Percentiles rank a stretch among this genome's conserved stretches.
Evolutionary conservation across 768 basidiomycete genomes (phyloP).

Genomic region (Mycena crocata): DNA sequence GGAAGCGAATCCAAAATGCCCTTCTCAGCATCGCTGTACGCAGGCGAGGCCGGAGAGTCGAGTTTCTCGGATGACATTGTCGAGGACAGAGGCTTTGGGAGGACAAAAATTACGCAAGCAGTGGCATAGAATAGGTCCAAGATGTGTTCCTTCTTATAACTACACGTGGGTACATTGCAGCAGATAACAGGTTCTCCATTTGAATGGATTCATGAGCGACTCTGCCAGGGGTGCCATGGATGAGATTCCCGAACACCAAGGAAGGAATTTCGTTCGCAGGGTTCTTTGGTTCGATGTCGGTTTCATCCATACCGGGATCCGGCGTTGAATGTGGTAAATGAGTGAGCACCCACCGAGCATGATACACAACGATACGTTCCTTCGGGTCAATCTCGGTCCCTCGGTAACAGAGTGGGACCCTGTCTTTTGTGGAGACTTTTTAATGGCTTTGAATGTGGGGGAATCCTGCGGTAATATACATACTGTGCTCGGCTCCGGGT

Average conservation of each 20-base stretch:
- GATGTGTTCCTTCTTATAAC: slow-evolving; percentile 44
- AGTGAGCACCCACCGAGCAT: slow-evolving; percentile 6
- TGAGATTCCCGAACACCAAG: slow-evolving; percentile 23
- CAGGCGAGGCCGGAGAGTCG: slow-evolving; percentile 46
- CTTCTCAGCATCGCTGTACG: slow-evolving; percentile 68
- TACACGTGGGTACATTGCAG: slow-evolving; percentile 24
- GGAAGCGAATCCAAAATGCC: slow-evolving; percentile 62
- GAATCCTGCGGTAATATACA: too few species aligned
- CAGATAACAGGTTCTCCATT: slow-evolving; percentile 30
- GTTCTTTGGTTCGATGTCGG: slow-evolving; percentile 21
- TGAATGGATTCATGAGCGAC: slow-evolving; percentile 11
- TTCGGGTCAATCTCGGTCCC: slow-evolving; percentile 24
- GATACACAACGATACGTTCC: slow-evolving; percentile 18
- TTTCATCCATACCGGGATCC: slow-evolving; percentile 33
- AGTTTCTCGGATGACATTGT: slow-evolving; percentile 57
- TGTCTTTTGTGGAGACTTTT: slow-evolving; percentile 19
- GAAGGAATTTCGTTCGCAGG: slow-evolving; percentile 26
- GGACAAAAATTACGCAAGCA: slow-evolving; percentile 30
- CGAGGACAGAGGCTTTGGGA: slow-evolving; percentile 28
- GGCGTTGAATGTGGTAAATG: slow-evolving; percentile 4
- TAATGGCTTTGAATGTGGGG: not conserved
- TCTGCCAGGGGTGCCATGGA: slow-evolving; percentile 19
- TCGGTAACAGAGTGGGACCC: slow-evolving; percentile 19
- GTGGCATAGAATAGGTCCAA: slow-evolving; percentile 22
- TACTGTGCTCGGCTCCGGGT: slow-evolving; percentile 13